Base-by-base conservation (phyloP, 2,329 filamentous ascomycete species). In the Anthostomella pinea region DNA sequence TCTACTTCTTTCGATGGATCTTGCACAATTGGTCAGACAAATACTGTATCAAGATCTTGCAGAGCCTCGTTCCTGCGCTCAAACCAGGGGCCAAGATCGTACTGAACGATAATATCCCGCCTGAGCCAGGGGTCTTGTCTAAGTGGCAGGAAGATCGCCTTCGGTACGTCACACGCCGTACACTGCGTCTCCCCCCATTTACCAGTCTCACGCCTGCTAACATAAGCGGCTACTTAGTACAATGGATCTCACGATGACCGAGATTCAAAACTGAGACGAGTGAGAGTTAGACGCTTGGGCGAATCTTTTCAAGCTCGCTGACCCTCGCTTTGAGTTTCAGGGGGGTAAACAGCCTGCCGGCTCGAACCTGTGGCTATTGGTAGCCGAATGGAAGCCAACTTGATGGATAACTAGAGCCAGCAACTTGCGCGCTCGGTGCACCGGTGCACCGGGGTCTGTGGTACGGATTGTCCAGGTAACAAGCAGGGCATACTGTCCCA, bases 81-180 rank as follows among this genome's bases (percentile, higher is more conserved):
- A 46, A 44, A 6, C 48, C 59, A 5, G 55, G 69, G 14, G 54
- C 62, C 17, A 46, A 59, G 28, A 52, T 74, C 10, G 16, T 49
- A 14, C 26, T 45, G 8, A 45, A 49, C 11, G 39, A 45, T 10
- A 37, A 26, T 9, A 13, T 49, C 18, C 13, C 44, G 14, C 44
- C 38, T 4, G 6, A 32, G 22, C 44, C 41, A 5, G 41, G 41
- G 4, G n/a, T 26, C 2, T 3, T 46, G 19, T 43, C 40, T 9
- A 10, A 21, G 11, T 44, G 48, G 48, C 42, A 40, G 25, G 45
- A 48, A 29, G 30, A 39, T 3, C 41, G 43, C 19, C 30, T 48
- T 20, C 22, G 45, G 45, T 46, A 42, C 21, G 40, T 15, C 24
- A n/a, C n/a, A n/a, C n/a, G n/a, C n/a, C n/a, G n/a, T n/a, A n/a